Evolutionary conservation across 306 rosid species (phyloP), one percentile per base, ranked within the genome.

Genomic region (Prunus fruticosa): DNA sequence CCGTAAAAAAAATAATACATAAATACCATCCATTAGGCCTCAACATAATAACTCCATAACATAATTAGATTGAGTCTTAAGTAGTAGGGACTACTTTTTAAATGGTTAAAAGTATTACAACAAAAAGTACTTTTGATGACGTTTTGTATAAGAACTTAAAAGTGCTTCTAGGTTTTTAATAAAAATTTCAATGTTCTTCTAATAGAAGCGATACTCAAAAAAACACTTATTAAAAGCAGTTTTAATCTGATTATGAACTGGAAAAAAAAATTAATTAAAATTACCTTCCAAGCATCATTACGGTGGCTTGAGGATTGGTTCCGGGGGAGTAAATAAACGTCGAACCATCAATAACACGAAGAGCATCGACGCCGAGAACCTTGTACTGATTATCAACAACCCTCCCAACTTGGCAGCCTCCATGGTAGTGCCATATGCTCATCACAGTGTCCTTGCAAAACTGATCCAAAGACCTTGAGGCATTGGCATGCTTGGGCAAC

Each of bases 381-480:
- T 82, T 90, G 46, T 90, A 86, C 61, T 90, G 81, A 2, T 14
- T 0, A 79, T 88, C 92, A 12, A 93, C 94, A 3, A 93, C 97
- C 61, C 74, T 81, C 16, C 90, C 93, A 16, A 87, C 80, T 64
- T 87, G 94, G 81, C 97, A 89, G 0, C 97, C 96, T 8, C 97
- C 97, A 51, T 93, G 97, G 73, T 93, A 93, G 66, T 93, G 97
- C 92, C 96, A 93, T 3, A 93, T 93, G 32, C 94, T 90, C 92
- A 87, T 84, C 78, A 93, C 97, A 1, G 91, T 89, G 85, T 89
- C 91, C 75, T 53, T 80, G 50, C 96, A 93, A 38, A 79, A 93
- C 56, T 93, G 92, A 67, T 85, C 92, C 79, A 85, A 34, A 45
- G 94, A 87, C 61, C 28, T 82, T 0, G 87, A 72, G 0, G 82